Evolutionary conservation across 2,329 filamentous ascomycete species (phyloP).

Genomic region (Daldinia eschscholtzii): DNA sequence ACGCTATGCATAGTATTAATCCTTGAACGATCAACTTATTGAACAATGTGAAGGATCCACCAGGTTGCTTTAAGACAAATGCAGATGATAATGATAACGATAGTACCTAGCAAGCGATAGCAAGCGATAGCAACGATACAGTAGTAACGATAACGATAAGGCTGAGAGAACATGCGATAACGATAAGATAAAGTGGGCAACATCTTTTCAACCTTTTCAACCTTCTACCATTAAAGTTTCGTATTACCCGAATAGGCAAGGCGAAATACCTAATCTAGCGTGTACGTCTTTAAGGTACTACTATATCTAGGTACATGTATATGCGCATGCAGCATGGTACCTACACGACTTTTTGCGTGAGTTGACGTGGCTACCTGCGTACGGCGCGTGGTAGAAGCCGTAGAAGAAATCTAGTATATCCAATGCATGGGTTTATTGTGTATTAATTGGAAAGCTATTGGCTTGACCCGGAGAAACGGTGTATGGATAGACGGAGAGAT

Average conservation of each 20-base stretch:
- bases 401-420: slow-evolving; percentile 16
- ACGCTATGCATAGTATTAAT: slow-evolving; percentile 14
- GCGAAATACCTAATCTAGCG: slow-evolving; percentile 26
- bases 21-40: slow-evolving; percentile 14
- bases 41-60: background rate
- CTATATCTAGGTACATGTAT: slow-evolving; percentile 19
- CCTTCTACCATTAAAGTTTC: slow-evolving; percentile 16
- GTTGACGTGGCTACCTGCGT: slow-evolving; percentile 44
- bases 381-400: slow-evolving; percentile 30
- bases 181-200: background rate
- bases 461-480: slow-evolving; percentile 10
- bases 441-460: slow-evolving; percentile 22
- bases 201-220: background rate
- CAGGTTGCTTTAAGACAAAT: background rate
- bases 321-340: slow-evolving; percentile 28
- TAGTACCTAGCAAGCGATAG: slow-evolving; percentile 19
- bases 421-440: slow-evolving; percentile 26
- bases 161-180: too few relatives aligned
- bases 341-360: slow-evolving; percentile 27
- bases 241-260: slow-evolving; percentile 42
- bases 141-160: slow-evolving; percentile 20
- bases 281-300: slow-evolving; percentile 2
- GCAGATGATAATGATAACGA: slow-evolving; percentile 27
- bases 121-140: background rate
- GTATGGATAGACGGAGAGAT: slow-evolving; percentile 8